phyloP scores from a whole-genome alignment of 306 rosid genomes.

The Quercus alba region DNA sequence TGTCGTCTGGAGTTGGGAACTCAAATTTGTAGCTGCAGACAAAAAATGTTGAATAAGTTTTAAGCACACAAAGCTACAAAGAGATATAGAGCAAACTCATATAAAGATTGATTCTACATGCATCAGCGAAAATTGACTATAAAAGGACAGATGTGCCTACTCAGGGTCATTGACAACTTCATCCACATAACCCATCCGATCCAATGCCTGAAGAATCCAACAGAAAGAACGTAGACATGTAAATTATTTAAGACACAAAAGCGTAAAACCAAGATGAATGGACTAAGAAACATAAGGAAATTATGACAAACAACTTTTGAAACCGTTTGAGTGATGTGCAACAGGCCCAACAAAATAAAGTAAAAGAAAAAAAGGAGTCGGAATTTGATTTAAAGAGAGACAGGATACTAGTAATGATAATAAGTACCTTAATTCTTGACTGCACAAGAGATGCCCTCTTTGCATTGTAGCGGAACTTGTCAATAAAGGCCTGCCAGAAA shows the following conservation, averaged over 20 bases:
- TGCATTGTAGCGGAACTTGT: slow-evolving; percentile 96
- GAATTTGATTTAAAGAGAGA: slow-evolving; percentile 18
- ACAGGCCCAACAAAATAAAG: slow-evolving; percentile 6
- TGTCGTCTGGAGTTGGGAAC: slow-evolving; percentile 99
- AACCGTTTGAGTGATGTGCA: background rate
- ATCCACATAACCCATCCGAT: slow-evolving; percentile 87
- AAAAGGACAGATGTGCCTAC: slow-evolving; percentile 50
- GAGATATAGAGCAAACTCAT: background rate
- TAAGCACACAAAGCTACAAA: slow-evolving; percentile 17
- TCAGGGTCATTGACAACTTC: slow-evolving; percentile 94
- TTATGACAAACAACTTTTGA: background rate
- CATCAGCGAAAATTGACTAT: slow-evolving; percentile 2
- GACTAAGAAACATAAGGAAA: slow-evolving; percentile 1
- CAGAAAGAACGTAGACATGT: background rate
- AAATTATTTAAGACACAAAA: slow-evolving; percentile 7
- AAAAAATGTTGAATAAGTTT: slow-evolving; percentile 20
- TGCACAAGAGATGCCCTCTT: slow-evolving; percentile 99
- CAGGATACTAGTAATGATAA: background rate
- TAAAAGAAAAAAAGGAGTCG: background rate
- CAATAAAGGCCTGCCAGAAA: slow-evolving; percentile 77
- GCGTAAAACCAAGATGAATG: slow-evolving; percentile 10
- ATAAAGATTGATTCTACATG: slow-evolving; percentile 3
- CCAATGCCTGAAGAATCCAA: slow-evolving; percentile 68
- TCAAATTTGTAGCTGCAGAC: slow-evolving; percentile 91
- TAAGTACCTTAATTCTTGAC: slow-evolving; percentile 94